Conservation (phyloP, 768 basidiomycete species). For the Amanita subjunquillea region DNA sequence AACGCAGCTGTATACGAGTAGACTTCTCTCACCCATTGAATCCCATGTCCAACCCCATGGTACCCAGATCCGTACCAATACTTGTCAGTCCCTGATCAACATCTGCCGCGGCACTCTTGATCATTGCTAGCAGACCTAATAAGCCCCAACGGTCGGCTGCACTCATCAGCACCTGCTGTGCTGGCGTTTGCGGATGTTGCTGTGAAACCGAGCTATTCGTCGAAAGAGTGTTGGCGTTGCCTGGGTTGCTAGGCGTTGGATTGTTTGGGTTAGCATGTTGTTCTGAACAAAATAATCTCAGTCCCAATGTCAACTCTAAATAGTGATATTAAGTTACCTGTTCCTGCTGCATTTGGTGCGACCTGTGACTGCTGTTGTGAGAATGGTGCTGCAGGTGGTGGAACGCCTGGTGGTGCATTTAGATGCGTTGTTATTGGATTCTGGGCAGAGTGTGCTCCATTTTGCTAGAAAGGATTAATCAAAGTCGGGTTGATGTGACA, state of each 20-base stretch:
- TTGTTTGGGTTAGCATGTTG: slow-evolving; percentile 19
- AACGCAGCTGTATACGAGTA: slow-evolving; percentile 8
- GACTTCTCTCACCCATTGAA: slow-evolving; percentile 58
- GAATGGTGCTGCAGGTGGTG: slow-evolving; percentile 19
- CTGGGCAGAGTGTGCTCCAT: slow-evolving; percentile 32
- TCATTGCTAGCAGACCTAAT: slow-evolving; percentile 73
- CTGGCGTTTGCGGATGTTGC: slow-evolving; percentile 75
- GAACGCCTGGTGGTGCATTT: slow-evolving; percentile 38
- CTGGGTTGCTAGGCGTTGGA: slow-evolving; percentile 21
- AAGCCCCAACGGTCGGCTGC: slow-evolving; percentile 96
- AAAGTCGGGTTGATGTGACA: not conserved
- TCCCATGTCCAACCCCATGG: slow-evolving; percentile 86
- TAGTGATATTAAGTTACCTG: slow-evolving; percentile 3
- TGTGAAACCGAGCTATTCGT: slow-evolving; percentile 22
- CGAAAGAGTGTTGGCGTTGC: slow-evolving; percentile 22
- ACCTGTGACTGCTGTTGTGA: slow-evolving; percentile 12
- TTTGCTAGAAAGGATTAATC: slow-evolving; percentile 22
- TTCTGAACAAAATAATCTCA: slow-evolving; percentile 21
- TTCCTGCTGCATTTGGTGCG: slow-evolving; percentile 14
- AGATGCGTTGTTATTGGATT: slow-evolving; percentile 35
- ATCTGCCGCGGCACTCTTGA: slow-evolving; percentile 70
- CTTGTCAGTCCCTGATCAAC: slow-evolving; percentile 73
- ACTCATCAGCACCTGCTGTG: slow-evolving; percentile 85
- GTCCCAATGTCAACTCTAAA: slow-evolving; percentile 25
- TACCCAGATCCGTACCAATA: slow-evolving; percentile 85